Evolutionary conservation across 495 filamentous ascomycete genomes (phyloP).

Genomic region (Xylaria sp.): DNA sequence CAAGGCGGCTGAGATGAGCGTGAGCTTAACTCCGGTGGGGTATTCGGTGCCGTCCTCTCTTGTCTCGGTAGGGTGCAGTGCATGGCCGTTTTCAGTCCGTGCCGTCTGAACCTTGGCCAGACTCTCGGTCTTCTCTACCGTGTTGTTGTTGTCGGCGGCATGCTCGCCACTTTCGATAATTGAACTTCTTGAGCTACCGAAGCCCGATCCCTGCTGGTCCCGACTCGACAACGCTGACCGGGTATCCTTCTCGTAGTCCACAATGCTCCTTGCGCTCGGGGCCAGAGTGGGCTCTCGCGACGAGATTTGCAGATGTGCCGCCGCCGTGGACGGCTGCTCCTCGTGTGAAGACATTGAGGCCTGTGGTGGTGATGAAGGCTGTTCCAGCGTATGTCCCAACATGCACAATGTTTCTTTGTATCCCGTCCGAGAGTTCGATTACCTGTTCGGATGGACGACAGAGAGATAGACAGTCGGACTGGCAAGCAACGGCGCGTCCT

Average conservation of each 20-base stretch:
- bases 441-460: not conserved
- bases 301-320: conserved; percentile 5
- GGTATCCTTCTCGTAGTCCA: conserved; percentile 1
- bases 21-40: conserved; percentile 54
- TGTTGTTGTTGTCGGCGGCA: not conserved
- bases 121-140: not conserved
- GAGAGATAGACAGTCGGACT: not conserved
- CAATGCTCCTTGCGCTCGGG: not conserved
- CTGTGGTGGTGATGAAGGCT: not conserved
- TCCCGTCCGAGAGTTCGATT: not conserved
- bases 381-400: not conserved
- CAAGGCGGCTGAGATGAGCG: conserved; percentile 56
- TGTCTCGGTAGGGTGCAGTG: conserved; percentile 35
- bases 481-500: not conserved
- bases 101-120: conserved; percentile 35
- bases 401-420: not conserved
- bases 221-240: conserved; percentile 7
- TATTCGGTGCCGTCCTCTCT: conserved; percentile 55
- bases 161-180: not conserved
- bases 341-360: conserved; percentile 6
- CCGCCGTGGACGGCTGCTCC: not conserved
- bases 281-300: conserved; percentile 18
- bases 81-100: conserved; percentile 36
- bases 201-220: conserved; percentile 6
- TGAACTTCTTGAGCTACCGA: not conserved